Evolutionary conservation across 805 yeast genomes (phyloP).

Genomic region (Cyberlindnera lachancei): DNA sequence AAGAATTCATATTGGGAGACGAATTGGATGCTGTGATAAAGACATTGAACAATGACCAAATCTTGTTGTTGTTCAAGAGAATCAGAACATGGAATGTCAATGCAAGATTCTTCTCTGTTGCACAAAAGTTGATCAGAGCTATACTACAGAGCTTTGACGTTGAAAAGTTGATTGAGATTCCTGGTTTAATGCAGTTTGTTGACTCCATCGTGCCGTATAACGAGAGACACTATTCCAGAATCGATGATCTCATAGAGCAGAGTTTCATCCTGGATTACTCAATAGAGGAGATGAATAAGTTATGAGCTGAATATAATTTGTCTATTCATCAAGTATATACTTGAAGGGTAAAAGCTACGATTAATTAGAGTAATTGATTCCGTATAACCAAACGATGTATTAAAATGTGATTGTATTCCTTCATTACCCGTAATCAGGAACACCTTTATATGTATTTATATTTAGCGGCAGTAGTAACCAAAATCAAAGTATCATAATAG

Average conservation of each 20-base stretch:
- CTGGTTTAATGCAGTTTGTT: conserved; percentile 58
- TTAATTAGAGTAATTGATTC: no score
- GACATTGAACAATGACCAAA: conserved; percentile 49
- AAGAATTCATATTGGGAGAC: conserved; percentile 34
- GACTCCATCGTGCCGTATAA: conserved; percentile 84
- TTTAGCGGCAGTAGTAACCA: no score
- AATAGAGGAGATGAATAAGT: conserved; percentile 63
- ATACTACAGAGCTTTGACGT: conserved; percentile 49
- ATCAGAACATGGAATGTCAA: conserved; percentile 95
- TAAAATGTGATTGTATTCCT: no score
- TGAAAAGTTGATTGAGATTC: conserved; percentile 51
- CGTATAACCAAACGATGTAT: no score
- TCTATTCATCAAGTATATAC: no score
- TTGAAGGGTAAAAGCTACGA: no score
- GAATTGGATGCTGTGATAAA: conserved; percentile 61
- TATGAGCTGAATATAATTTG: no score
- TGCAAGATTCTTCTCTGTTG: conserved; percentile 67
- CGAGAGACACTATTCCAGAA: conserved; percentile 72
- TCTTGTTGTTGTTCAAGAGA: conserved; percentile 57
- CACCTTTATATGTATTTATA: no score
- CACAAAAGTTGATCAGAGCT: conserved; percentile 70
- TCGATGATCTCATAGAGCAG: conserved; percentile 77
- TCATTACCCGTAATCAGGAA: no score
- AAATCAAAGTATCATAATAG: no score
- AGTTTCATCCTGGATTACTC: conserved; percentile 83